A percentile compares a stretch with the other conserved stretches of the same genome.
phyloP scores from a whole-genome alignment of 169 alveolate genomes.

The Plasmodium inui region DNA sequence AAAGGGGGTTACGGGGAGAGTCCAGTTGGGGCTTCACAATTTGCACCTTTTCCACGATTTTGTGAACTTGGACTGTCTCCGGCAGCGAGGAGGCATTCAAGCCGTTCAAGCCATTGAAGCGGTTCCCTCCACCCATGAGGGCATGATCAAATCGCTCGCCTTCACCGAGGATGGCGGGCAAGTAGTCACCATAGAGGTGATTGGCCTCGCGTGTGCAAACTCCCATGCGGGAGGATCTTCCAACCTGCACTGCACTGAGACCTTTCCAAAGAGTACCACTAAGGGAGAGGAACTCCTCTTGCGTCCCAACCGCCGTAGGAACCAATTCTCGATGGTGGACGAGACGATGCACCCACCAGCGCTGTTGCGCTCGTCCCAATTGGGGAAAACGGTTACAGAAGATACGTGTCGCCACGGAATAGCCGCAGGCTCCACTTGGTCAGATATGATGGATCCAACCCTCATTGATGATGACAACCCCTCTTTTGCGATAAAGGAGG shows the following conservation, averaged over 20 bases:
- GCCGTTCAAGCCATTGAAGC: neutral
- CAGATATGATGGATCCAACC: neutral
- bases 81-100: neutral
- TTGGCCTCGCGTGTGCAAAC: slow-evolving; percentile 75
- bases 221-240: slow-evolving; percentile 38
- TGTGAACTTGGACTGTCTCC: slow-evolving; percentile 1
- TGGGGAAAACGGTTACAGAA: neutral
- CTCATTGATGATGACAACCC: neutral
- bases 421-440: neutral
- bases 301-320: neutral
- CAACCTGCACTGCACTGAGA: neutral
- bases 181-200: slow-evolving; percentile 92
- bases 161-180: slow-evolving; percentile 96
- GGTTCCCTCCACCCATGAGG: slow-evolving; percentile 63
- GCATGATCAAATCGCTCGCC: slow-evolving; percentile 95
- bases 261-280: neutral
- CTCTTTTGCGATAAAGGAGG: neutral
- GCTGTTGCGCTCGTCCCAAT: neutral
- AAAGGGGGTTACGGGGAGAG: slow-evolving; percentile 72
- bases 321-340: neutral
- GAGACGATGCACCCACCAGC: neutral
- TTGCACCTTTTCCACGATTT: neutral
- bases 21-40: neutral
- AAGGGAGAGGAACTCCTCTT: neutral
- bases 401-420: neutral